A percentile compares a stretch with the other conserved stretches of the same genome.
Conservation (phyloP, 177 flowering plant genomes). For the Vitis hybrid region DNA sequence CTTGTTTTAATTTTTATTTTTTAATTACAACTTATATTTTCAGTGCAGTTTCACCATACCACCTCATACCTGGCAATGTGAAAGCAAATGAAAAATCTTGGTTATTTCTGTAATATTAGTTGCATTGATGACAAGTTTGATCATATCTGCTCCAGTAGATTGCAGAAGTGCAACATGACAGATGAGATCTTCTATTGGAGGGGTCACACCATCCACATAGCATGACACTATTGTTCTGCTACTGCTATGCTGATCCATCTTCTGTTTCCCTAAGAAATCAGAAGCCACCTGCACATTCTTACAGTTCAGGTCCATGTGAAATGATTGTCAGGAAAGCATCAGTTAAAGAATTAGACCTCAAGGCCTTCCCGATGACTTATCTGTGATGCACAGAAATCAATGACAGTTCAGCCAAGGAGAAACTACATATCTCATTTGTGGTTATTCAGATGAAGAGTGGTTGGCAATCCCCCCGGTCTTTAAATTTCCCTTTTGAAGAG, state of each 20-base stretch:
- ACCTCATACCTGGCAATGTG: constrained; percentile 44
- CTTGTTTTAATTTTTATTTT: too few relatives aligned
- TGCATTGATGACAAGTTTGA: constrained; percentile 43
- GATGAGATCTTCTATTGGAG: constrained; percentile 43
- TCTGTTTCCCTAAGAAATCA: constrained; percentile 16
- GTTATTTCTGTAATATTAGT: constrained; percentile 45
- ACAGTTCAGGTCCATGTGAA: neutral
- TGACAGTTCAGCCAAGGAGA: neutral
- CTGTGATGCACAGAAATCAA: neutral
- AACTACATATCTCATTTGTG: neutral
- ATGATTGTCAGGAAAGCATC: neutral
- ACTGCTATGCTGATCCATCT: constrained; percentile 6
- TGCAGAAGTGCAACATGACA: constrained; percentile 35
- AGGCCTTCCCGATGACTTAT: neutral
- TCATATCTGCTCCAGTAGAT: constrained; percentile 58
- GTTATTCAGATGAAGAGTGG: neutral
- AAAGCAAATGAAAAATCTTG: constrained; percentile 41
- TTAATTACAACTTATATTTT: too few relatives aligned
- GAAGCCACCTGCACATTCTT: constrained; percentile 42
- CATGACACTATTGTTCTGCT: constrained; percentile 50
- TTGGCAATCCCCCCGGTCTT: neutral
- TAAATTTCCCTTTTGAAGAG: neutral
- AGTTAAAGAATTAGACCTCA: neutral
- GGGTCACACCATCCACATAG: constrained; percentile 26
- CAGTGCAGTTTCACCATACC: neutral